Percentiles rank a stretch among this genome's conserved stretches.
Conservation (phyloP, 768 basidiomycete species). For the Termitomyces titanicus region DNA sequence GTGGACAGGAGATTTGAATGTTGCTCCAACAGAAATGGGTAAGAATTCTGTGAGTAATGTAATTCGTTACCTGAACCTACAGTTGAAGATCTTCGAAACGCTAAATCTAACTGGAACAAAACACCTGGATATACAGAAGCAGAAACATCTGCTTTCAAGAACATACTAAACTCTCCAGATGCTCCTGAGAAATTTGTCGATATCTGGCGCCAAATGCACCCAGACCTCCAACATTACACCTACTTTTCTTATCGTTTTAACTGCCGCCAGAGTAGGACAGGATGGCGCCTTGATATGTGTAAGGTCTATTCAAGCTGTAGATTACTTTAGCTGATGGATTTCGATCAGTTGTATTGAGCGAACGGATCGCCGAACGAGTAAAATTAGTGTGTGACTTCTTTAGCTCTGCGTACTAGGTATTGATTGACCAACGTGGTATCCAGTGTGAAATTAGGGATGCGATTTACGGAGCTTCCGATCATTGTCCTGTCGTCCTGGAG, state of each 20-base stretch:
- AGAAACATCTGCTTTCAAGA: constrained; percentile 73
- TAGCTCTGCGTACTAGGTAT: not conserved
- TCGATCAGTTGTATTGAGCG: constrained; percentile 66
- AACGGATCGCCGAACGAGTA: constrained; percentile 58
- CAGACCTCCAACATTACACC: constrained; percentile 68
- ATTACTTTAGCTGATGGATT: not conserved
- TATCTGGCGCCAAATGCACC: constrained; percentile 74
- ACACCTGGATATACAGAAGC: constrained; percentile 80
- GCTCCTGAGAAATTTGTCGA: constrained; percentile 58
- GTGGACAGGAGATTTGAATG: constrained; percentile 87
- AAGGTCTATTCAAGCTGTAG: constrained; percentile 16
- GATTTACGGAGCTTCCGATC: constrained; percentile 86
- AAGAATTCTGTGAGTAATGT: not conserved
- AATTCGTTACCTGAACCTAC: not conserved
- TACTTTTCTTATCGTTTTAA: constrained; percentile 86
- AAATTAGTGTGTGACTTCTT: constrained; percentile 43
- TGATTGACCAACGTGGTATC: not conserved
- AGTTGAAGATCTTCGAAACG: constrained; percentile 58
- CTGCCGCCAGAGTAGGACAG: constrained; percentile 74
- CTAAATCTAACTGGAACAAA: constrained; percentile 83
- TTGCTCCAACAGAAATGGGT: constrained; percentile 78
- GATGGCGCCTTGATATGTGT: constrained; percentile 90
- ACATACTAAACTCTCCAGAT: constrained; percentile 55
- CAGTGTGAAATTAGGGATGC: constrained; percentile 83
- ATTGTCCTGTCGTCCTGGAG: constrained; percentile 79